Percentiles rank a stretch among this genome's conserved stretches.
These are phyloP conservation scores for Vanilla planifolia DNA, from an alignment of 106 monocot genomes.

Conservation along the genomic window DNA sequence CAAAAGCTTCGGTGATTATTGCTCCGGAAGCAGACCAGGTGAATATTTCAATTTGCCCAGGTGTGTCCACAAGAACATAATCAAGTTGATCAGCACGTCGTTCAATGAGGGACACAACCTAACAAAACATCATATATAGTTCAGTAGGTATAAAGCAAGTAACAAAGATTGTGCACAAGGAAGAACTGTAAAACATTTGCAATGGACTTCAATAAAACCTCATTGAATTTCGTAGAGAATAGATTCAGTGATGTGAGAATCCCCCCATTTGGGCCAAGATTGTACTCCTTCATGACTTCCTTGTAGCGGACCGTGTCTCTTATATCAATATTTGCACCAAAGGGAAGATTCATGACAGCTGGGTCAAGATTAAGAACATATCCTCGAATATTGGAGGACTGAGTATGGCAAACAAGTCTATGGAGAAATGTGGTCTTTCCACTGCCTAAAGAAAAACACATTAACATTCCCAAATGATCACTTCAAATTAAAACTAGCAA, in stretches of 20 bases:
- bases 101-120: constrained; percentile 88
- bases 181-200: background rate
- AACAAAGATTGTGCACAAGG: background rate
- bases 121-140: constrained; percentile 3
- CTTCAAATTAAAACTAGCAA: background rate
- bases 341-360: constrained; percentile 85
- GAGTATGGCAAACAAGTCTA: constrained; percentile 63
- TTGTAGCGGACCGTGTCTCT: constrained; percentile 88
- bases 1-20: constrained; percentile 93
- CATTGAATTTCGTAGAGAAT: constrained; percentile 83
- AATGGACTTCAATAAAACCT: constrained; percentile 23
- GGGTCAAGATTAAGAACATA: constrained; percentile 95
- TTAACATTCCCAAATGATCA: constrained; percentile 1
- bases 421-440: constrained; percentile 92
- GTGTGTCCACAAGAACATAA: constrained; percentile 94
- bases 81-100: constrained; percentile 85
- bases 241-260: constrained; percentile 91
- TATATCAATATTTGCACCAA: constrained; percentile 93
- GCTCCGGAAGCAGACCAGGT: constrained; percentile 99
- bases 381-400: constrained; percentile 55
- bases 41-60: constrained; percentile 98
- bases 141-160: background rate
- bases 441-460: constrained; percentile 38
- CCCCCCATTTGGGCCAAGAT: constrained; percentile 92
- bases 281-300: constrained; percentile 99